Base-by-base conservation (phyloP, 768 basidiomycete genomes). In the Auriscalpium vulgare region DNA sequence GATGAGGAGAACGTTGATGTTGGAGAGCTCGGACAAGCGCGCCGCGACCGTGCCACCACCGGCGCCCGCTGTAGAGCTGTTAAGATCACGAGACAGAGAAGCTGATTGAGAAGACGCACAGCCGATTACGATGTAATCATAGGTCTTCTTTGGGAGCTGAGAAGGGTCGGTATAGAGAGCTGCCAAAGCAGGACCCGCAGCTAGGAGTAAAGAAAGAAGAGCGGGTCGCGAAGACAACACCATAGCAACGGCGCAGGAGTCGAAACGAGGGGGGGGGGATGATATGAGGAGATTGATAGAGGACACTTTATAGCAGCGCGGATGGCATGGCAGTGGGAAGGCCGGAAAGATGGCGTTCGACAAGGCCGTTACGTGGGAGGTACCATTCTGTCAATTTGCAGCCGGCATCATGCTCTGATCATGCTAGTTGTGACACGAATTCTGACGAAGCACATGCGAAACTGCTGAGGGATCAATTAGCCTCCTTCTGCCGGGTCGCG, bases 71-170 rank as follows among this genome's bases (percentile, higher is more conserved):
- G 23, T 1, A 14, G 13, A 36, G 10, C 19, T 16, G 17, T 35
- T 35, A 13, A 2, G 29, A 23, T 34, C 14, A 29, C 45, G 16
- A 1, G 40, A 10, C n/a, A 38, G 5, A 2, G 36, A 14, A 47
- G 35, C 5, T 13, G 21, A 38, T 3, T 5, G n/a, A 16, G 17
- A 19, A 9, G 14, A 55, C 54, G 17, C n/a, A 55, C 54, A 48
- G n/a, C 54, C 54, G 10, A 55, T 23, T 10, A 55, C 54, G 19
- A 55, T 43, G 37, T 49, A 55, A 37, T 55, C 54, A 50, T 55
- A 55, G 8, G 21, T 49, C n/a, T 49, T 50, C 10, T 21, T 35
- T n/a, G 54, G 54, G 3, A 55, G 38, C 48, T 55, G 37, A 8
- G 54, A 49, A 34, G 54, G 54, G 13, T 48, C 47, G 36, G 37